Conservation (phyloP, 495 filamentous ascomycete species). For the Achaetomiella virescens region DNA sequence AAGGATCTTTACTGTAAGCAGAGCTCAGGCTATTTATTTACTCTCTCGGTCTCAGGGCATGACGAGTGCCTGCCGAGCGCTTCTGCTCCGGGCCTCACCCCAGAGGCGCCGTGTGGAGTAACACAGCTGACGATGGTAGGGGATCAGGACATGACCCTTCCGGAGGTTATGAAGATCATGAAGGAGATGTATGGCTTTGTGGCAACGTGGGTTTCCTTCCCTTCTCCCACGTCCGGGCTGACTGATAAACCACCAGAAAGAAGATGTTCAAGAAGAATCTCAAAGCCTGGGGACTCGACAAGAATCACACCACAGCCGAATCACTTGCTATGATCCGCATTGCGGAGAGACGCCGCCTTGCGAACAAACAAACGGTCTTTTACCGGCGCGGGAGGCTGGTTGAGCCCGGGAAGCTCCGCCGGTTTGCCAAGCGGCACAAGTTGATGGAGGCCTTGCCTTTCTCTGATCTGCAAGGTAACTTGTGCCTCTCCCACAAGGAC, state of each 20-base stretch:
- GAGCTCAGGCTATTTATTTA: too few species aligned
- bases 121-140: too few species aligned
- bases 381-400: constrained; percentile 10
- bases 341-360: constrained; percentile 10
- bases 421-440: constrained; percentile 17
- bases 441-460: not conserved
- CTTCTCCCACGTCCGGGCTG: not conserved
- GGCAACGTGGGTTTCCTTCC: constrained; percentile 16
- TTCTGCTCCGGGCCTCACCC: too few species aligned
- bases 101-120: too few species aligned
- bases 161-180: constrained; percentile 24
- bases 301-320: constrained; percentile 23
- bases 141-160: constrained; percentile 3
- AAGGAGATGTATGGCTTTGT: constrained; percentile 10
- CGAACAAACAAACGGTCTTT: constrained; percentile 19
- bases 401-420: constrained; percentile 10
- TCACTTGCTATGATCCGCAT: constrained; percentile 23
- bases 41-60: too few species aligned
- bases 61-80: too few species aligned
- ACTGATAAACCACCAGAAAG: constrained; percentile 11
- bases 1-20: constrained; percentile 19
- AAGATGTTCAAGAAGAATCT: constrained; percentile 29
- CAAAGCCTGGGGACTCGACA: constrained; percentile 22
- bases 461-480: not conserved
- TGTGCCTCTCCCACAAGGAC: too few species aligned